Evolutionary conservation across 257 asterid genomes (phyloP), one percentile per base, ranked within the genome.

Genomic region (Solanum paucissectum): DNA sequence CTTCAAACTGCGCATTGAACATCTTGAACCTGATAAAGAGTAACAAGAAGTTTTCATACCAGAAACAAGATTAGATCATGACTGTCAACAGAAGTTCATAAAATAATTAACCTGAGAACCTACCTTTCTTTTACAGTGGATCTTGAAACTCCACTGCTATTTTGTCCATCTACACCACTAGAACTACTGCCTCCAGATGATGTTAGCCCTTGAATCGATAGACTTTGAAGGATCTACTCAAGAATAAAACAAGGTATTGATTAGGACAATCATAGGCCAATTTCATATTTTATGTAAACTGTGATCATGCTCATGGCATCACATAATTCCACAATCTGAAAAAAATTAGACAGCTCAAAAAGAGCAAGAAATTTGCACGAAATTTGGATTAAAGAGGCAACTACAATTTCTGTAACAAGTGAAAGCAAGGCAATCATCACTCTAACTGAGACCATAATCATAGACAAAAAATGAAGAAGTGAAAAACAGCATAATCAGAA

Each of bases 71-170:
- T 27, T 16, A 25, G 68, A 81, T 7, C 18, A 38, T 49, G 33
- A 7, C 49, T 3, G 69, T 42, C 32, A 68, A 85, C 0, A 64
- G 46, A 85, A 21, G 44, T 68, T 85, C 29, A 62, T 68, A 33
- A 69, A 66, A 42, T 69, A 32, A 27, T 36, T 58, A 88, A 85
- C 87, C 37, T 83, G 84, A 88, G 86, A 52, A 94, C 99, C 95
- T 94, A 95, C 99, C 97, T 94, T 90, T 97, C 99, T 89, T 95
- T 96, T 64, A 97, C 94, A 46, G 93, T 87, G 84, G 98, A 92
- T 91, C 99, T 92, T 84, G 99, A 96, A 88, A 91, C 99, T 86
- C 99, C 99, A 87, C 99, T 97, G 89, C 99, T 96, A 77, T 90
- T 94, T 91, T 94, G 95, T 87, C 98, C 99, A 90, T 97, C 99